Evolutionary conservation across 2,329 filamentous ascomycete species (phyloP), one percentile per base, ranked within the genome.

Genomic region (Sclerotinia nivalis): DNA sequence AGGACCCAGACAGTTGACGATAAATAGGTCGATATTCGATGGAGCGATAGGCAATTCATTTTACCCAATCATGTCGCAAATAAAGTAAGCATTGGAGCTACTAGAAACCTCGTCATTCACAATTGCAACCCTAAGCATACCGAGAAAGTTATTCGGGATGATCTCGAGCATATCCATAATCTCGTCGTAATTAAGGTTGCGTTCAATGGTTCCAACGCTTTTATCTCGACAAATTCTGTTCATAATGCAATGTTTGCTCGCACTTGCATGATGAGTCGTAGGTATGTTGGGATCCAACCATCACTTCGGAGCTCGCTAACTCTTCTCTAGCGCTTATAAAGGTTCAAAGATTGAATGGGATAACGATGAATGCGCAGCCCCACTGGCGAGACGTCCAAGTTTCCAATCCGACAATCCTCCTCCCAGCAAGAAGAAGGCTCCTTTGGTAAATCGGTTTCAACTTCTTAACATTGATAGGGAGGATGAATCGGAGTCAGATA

Each of bases 111-210:
- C 50, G 81, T 94, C 28, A 85, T 96, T 55, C 86, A 86, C 70
- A 84, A 85, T 13, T 87, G 86, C 73, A 83, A 83, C 74, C 81
- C 81, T 67, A 84, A 81, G 67, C 82, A 91, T 73, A 93, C 88
- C 0, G 89, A 89, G 73, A 81, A 86, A 10, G 80, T 81, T 22
- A 88, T 96, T 72, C 88, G 90, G 15, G 85, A 89, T 6, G 91
- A 96, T 75, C 84, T 96, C 50, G 90, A 93, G 34, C 93, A 96
- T 77, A 95, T 96, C 71, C 89, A 95, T 81, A 92, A 92, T 72
- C 84, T 96, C 1, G 82, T 90, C 31, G 86, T 96, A 15, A 83
- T 96, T 75, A 86, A 86, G 56, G 81, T 96, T 58, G 80, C 81
- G 10, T 90, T 91, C 78, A 79, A 80, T 3, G 82, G 84, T 25